Conservation (phyloP, 495 filamentous ascomycete genomes). For the Aspergillus saccharolyticus region DNA sequence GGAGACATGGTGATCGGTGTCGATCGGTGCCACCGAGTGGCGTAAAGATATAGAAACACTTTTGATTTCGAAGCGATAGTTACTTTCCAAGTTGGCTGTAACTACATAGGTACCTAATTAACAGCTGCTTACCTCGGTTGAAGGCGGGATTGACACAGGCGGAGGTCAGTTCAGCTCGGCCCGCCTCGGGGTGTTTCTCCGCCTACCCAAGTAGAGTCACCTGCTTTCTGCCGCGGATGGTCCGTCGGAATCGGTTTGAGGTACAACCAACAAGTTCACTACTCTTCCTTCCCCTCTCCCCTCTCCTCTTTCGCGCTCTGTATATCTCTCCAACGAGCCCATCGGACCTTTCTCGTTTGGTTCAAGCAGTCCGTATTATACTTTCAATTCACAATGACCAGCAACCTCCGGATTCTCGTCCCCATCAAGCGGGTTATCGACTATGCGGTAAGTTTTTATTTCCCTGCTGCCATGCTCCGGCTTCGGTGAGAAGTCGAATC, state of each 20-base stretch:
- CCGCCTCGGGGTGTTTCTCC: constrained; percentile 37
- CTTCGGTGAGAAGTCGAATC: constrained; percentile 16
- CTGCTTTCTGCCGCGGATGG: constrained; percentile 18
- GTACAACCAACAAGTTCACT: constrained; percentile 5
- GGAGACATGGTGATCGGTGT: constrained; percentile 61
- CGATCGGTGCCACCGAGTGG: neutral
- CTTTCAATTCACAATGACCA: constrained; percentile 59
- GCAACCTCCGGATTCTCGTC: constrained; percentile 79
- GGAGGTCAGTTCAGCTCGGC: constrained; percentile 28
- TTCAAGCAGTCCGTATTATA: neutral
- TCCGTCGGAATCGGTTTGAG: constrained; percentile 11
- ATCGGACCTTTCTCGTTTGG: neutral
- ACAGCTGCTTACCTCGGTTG: constrained; percentile 36
- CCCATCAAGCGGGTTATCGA: constrained; percentile 98
- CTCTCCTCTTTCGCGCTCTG: constrained; percentile 6
- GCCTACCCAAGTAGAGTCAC: constrained; percentile 16
- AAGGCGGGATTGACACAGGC: constrained; percentile 19
- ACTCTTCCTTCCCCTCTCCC: constrained; percentile 10
- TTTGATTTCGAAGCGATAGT: too few relatives aligned
- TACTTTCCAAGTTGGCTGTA: too few relatives aligned
- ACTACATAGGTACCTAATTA: neutral
- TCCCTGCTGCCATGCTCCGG: constrained; percentile 12
- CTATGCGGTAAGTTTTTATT: constrained; percentile 72
- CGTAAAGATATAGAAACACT: too few relatives aligned
- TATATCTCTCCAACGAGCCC: constrained; percentile 1